Base-by-base conservation (phyloP, 257 asterid species). In the Solanum virginianum region DNA sequence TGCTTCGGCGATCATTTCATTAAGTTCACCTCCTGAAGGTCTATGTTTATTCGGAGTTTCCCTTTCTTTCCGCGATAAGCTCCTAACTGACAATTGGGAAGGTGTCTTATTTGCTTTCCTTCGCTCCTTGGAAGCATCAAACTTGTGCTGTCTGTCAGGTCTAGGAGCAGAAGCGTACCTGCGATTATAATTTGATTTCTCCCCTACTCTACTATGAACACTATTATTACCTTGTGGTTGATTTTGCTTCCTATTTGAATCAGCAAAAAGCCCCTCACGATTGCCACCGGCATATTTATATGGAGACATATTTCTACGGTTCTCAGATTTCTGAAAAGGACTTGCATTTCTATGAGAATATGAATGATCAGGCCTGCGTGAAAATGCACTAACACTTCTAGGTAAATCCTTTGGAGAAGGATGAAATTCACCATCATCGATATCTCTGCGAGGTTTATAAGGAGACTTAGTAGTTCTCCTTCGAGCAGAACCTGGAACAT, bases 21-120 rank as follows among this genome's bases (percentile, higher is more conserved):
- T 93, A 87, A 93, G 91, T 88, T 94, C 93, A 11, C 97, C 94
- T 2, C 90, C 94, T 0, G 93, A 86, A 15, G 94, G 92, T 49
- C 71, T 87, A 59, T 83, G 84, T n/a, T 85, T 88, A 57, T 88
- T 84, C 9, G 36, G 47, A 86, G 16, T 80, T 51, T 87, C 92
- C 49, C 55, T 88, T 26, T 90, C 90, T 70, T 77, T 88, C 45
- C 83, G 81, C n/a, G 84, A 47, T 22, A 86, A 20, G 47, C 51
- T 87, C 53, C 85, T 85, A 14, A 45, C 18, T 63, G 86, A 71
- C 80, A 86, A 53, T n/a, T 85, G 89, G 72, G 90, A 81, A 56
- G 36, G 43, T 3, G 77, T 85, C 81, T 83, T 90, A 10, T 84
- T 89, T n/a, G 54, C 81, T 74, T 83, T 82, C 20, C 84, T 89